These are phyloP conservation scores for Kwoniella dendrophila DNA, from an alignment of 768 basidiomycete genomes.

Conservation along the genomic window DNA sequence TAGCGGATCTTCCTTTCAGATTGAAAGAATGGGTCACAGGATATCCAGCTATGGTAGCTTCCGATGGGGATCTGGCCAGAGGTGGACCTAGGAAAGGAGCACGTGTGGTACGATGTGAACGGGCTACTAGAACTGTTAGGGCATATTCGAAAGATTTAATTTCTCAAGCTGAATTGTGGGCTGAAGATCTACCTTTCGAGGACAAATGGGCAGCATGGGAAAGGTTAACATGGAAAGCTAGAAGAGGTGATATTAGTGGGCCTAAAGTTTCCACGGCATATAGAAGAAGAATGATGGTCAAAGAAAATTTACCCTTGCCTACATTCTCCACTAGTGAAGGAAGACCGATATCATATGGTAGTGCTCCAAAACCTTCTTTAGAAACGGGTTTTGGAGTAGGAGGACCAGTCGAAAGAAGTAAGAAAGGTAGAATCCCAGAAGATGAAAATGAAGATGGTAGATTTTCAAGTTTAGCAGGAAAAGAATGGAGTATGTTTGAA, in stretches of 20 bases:
- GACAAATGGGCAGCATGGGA: conserved; percentile 48
- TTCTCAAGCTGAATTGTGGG: conserved; percentile 59
- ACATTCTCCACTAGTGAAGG: conserved; percentile 6
- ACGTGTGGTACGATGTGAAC: conserved; percentile 73
- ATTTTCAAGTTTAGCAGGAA: conserved; percentile 77
- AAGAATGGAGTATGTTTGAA: conserved; percentile 93
- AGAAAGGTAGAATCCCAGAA: conserved; percentile 1
- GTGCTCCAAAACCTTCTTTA: conserved; percentile 11
- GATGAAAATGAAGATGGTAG: conserved; percentile 62
- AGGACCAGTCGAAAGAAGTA: background rate
- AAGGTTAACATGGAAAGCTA: conserved; percentile 29
- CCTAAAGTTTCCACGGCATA: conserved; percentile 35
- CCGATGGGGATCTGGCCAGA: conserved; percentile 60
- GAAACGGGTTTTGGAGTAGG: background rate
- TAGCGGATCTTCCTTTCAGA: conserved; percentile 64
- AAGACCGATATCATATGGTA: conserved; percentile 18
- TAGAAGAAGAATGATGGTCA: conserved; percentile 33
- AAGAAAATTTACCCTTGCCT: conserved; percentile 36
- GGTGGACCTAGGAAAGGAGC: conserved; percentile 72
- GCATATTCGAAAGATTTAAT: conserved; percentile 87
- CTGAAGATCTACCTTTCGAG: conserved; percentile 24
- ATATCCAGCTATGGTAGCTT: conserved; percentile 78
- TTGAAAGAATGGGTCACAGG: conserved; percentile 89
- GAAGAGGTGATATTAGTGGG: conserved; percentile 26
- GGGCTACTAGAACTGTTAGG: conserved; percentile 76